Evolutionary conservation across 2,329 filamentous ascomycete genomes (phyloP), one percentile per base, ranked within the genome.

Genomic region (Ceratocystis cacaofunesta): DNA sequence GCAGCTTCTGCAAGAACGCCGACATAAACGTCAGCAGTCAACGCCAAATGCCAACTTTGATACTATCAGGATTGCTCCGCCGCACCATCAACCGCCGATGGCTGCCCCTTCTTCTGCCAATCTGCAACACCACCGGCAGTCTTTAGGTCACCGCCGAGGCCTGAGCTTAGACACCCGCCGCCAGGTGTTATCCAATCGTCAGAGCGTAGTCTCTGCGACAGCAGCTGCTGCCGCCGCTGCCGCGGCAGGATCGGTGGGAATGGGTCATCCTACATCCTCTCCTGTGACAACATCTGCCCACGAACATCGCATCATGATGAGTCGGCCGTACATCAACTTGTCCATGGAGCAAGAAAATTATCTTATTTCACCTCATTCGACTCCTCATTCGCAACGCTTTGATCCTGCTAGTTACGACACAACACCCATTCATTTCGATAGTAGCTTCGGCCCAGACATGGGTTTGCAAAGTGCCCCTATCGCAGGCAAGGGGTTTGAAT

Each of bases 21-120:
- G 63, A 77, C 90, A 95, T 78, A 84, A 89, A 76, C 88, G 91
- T 78, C 90, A 95, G 80, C 87, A 89, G 73, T 96, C 91, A 72
- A 92, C 89, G 73, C 89, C 89, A 69, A 84, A 82, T 76, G 83
- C 82, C 52, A 63, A 62, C 75, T 89, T 89, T 77, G 89, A 92
- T 75, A 84, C 85, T 72, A 82, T 84, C 74, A 88, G 85, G 82
- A 84, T 85, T 58, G 46, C 57, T 43, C 77, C 78, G 77, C n/a
- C 65, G 55, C 74, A 74, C 69, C 74, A 73, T 68, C 76, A 74
- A 68, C 71, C 70, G 66, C 74, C 72, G 71, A 73, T 78, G 63
- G 62, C 57, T 5, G 63, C 66, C 22, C 66, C 66, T 5, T 61
- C 58, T 28, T 64, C 43, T 15, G 55, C 62, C 30, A 30, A 48